Percentiles rank a stretch among this genome's conserved stretches.
These are phyloP conservation scores for Coemansia sp. DNA, from an alignment of 192 early-diverging fungal species.

Conservation along the genomic window DNA sequence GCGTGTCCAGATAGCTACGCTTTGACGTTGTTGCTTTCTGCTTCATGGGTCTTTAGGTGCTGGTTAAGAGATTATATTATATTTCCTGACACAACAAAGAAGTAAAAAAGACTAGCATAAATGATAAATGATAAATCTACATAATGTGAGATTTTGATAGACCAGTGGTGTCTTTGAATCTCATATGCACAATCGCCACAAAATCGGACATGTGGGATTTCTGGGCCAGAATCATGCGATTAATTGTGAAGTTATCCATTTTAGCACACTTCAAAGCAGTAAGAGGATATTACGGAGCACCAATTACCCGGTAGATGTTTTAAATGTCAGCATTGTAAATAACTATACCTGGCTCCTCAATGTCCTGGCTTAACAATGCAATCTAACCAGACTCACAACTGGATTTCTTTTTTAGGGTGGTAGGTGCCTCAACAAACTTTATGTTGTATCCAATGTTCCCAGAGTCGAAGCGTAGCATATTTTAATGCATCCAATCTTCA, in stretches of 20 bases:
- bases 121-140: neutral
- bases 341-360: too few relatives aligned
- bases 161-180: neutral
- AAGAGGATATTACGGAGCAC: neutral
- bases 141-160: too few relatives aligned
- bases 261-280: neutral
- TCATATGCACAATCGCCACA: neutral
- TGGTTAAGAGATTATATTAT: neutral
- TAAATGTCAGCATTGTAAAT: too few relatives aligned
- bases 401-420: too few relatives aligned
- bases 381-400: too few relatives aligned
- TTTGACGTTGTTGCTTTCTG: neutral
- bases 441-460: too few relatives aligned
- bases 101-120: neutral
- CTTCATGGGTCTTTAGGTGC: neutral
- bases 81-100: neutral
- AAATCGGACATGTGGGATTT: neutral
- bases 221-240: neutral
- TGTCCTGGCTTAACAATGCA: too few relatives aligned
- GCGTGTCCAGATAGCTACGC: slow-evolving; percentile 57
- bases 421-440: too few relatives aligned
- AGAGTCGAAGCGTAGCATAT: too few relatives aligned
- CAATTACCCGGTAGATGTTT: neutral
- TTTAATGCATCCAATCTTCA: too few relatives aligned
- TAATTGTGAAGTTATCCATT: neutral